Conservation (phyloP, 2,329 filamentous ascomycete genomes). For the Fusarium citri region DNA sequence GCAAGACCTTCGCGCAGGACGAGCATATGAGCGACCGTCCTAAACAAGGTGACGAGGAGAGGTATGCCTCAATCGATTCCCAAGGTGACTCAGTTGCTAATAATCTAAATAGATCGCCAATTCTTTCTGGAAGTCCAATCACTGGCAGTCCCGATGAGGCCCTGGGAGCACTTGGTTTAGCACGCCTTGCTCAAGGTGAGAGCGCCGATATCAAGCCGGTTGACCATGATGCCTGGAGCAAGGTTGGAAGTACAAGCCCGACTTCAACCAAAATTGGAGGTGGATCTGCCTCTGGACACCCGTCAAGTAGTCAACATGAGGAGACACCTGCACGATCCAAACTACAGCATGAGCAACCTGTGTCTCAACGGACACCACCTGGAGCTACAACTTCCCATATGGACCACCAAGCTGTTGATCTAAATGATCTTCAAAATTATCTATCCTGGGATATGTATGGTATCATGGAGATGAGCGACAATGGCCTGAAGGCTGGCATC, state of each 20-base stretch:
- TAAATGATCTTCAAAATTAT: slow-evolving; percentile 55
- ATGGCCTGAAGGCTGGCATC: slow-evolving; percentile 51
- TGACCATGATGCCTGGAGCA: slow-evolving; percentile 25
- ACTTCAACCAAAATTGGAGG: slow-evolving; percentile 26
- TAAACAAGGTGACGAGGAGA: slow-evolving; percentile 33
- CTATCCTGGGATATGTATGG: slow-evolving; percentile 57
- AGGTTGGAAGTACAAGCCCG: slow-evolving; percentile 30
- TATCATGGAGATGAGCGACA: slow-evolving; percentile 56
- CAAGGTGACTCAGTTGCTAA: slow-evolving; percentile 5
- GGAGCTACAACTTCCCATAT: slow-evolving; percentile 43
- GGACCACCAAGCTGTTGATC: slow-evolving; percentile 52
- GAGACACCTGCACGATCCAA: slow-evolving; percentile 47
- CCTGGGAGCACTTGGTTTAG: slow-evolving; percentile 39
- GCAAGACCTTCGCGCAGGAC: slow-evolving; percentile 47
- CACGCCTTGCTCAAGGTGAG: slow-evolving; percentile 41
- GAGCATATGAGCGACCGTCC: slow-evolving; percentile 45
- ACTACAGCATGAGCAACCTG: slow-evolving; percentile 54
- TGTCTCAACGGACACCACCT: slow-evolving; percentile 43
- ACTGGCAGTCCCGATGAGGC: slow-evolving; percentile 39
- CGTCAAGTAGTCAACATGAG: slow-evolving; percentile 26
- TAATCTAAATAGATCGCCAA: slow-evolving; percentile 25
- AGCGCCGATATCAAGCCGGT: slow-evolving; percentile 34
- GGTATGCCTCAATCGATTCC: slow-evolving; percentile 2
- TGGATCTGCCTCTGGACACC: slow-evolving; percentile 25
- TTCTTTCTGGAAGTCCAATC: slow-evolving; percentile 33